These are phyloP conservation scores for Penicillium maclennaniae DNA, from an alignment of 495 filamentous ascomycete species.

Conservation along the genomic window DNA sequence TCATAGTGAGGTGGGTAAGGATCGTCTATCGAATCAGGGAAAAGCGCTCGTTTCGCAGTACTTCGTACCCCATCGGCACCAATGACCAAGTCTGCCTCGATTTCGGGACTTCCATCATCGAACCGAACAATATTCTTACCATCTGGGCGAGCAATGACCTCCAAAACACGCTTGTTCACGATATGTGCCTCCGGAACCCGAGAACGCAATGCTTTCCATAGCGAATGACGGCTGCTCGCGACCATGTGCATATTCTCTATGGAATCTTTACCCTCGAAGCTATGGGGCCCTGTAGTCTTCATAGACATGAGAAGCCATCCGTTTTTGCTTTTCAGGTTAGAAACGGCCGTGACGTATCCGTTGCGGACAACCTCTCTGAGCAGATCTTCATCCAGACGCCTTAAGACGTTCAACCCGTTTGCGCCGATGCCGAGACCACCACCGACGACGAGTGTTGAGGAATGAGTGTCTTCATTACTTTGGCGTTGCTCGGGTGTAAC, in stretches of 20 bases:
- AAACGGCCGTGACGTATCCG: slow-evolving; percentile 36
- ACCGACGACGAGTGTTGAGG: slow-evolving; percentile 15
- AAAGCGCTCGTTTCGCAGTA: slow-evolving; percentile 40
- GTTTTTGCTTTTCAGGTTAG: slow-evolving; percentile 35
- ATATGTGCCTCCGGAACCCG: slow-evolving; percentile 31
- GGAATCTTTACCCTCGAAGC: not conserved
- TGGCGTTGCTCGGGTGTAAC: slow-evolving; percentile 6
- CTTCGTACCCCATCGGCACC: slow-evolving; percentile 61
- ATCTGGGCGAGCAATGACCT: slow-evolving; percentile 17
- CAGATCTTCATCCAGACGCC: slow-evolving; percentile 16
- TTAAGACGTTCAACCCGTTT: slow-evolving; percentile 14
- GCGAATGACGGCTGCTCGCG: slow-evolving; percentile 30
- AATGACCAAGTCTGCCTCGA: slow-evolving; percentile 51
- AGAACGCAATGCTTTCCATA: slow-evolving; percentile 32
- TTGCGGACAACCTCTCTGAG: slow-evolving; percentile 19
- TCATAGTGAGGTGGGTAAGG: slow-evolving; percentile 39
- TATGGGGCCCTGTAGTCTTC: slow-evolving; percentile 3
- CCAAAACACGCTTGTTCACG: slow-evolving; percentile 23
- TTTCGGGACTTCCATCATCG: slow-evolving; percentile 26
- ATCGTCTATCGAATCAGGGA: slow-evolving; percentile 33
- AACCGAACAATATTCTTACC: slow-evolving; percentile 27
- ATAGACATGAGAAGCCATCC: slow-evolving; percentile 30
- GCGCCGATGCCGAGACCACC: slow-evolving; percentile 13
- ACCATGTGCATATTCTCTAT: slow-evolving; percentile 25
- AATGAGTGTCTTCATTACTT: slow-evolving; percentile 5